phyloP scores from a whole-genome alignment of 768 basidiomycete species.

The Podaxis sp. region DNA sequence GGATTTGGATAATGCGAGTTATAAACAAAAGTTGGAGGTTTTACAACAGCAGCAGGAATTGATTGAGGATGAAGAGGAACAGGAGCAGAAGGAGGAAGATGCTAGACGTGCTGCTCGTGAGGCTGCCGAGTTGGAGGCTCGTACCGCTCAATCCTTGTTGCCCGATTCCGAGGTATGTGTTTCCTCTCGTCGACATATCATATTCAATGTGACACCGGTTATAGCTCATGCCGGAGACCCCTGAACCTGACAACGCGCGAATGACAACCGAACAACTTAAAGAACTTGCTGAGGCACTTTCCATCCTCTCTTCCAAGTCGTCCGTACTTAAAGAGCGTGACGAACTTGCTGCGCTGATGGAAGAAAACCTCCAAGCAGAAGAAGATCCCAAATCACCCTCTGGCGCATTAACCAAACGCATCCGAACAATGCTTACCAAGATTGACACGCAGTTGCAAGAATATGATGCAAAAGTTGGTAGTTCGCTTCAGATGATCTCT shows the following conservation, averaged over 20 bases:
- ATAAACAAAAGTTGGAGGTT: constrained; percentile 98
- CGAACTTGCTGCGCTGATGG: constrained; percentile 89
- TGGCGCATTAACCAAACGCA: constrained; percentile 91
- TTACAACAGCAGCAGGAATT: constrained; percentile 98
- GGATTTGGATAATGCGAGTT: constrained; percentile 88
- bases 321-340: constrained; percentile 95
- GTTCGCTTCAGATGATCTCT: constrained; percentile 82
- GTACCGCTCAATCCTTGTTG: constrained; percentile 75
- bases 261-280: constrained; percentile 97
- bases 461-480: constrained; percentile 87
- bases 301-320: constrained; percentile 89
- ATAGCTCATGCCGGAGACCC: constrained; percentile 63
- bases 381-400: constrained; percentile 84
- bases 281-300: constrained; percentile 89
- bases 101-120: constrained; percentile 85
- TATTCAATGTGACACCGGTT: neutral
- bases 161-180: constrained; percentile 83
- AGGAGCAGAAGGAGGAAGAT: constrained; percentile 93
- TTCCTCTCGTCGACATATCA: neutral
- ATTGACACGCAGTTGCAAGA: constrained; percentile 90
- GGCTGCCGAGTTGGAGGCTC: constrained; percentile 76
- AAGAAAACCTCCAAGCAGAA: constrained; percentile 88
- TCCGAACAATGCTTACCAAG: constrained; percentile 93
- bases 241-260: constrained; percentile 73
- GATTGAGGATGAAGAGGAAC: constrained; percentile 98